Percentiles rank a stretch among this genome's conserved stretches.
Conservation (phyloP, 495 filamentous ascomycete species). For the Parachaetomium inaequale region DNA sequence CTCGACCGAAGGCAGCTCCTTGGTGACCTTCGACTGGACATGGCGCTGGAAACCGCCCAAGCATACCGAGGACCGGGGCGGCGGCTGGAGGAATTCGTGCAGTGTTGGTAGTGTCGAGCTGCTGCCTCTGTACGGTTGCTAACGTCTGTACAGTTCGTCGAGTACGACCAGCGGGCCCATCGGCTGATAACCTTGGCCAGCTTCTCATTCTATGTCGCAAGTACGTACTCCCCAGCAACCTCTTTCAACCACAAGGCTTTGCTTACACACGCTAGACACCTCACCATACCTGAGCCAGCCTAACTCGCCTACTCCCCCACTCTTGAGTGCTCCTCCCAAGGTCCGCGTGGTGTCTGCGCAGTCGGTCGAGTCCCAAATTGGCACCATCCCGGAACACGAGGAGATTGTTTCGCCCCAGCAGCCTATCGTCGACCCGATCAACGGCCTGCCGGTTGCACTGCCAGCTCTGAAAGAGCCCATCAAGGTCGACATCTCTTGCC, state of each 20-base stretch:
- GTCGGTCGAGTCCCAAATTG: conserved; percentile 73
- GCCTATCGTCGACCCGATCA: conserved; percentile 43
- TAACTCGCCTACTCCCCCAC: conserved; percentile 61
- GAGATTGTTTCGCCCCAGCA: conserved; percentile 65
- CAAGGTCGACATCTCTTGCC: conserved; percentile 84
- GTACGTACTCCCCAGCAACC: conserved; percentile 42
- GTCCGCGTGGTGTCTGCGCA: conserved; percentile 78
- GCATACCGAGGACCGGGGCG: conserved; percentile 72
- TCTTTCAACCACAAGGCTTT: background rate
- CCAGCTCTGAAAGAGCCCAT: conserved; percentile 53
- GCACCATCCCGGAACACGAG: conserved; percentile 53
- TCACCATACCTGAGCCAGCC: conserved; percentile 40
- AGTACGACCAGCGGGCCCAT: conserved; percentile 93
- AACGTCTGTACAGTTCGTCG: conserved; percentile 63
- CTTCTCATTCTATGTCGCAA: conserved; percentile 94
- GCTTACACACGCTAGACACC: conserved; percentile 30
- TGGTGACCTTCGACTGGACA: conserved; percentile 88
- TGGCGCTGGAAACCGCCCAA: conserved; percentile 97
- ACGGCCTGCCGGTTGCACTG: conserved; percentile 30
- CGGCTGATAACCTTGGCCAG: conserved; percentile 79
- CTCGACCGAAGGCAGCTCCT: conserved; percentile 71
- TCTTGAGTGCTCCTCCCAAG: conserved; percentile 68
- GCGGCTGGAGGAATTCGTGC: conserved; percentile 93
- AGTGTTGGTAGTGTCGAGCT: conserved; percentile 52
- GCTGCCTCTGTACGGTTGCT: conserved; percentile 18